These are phyloP conservation scores for Talaromyces sp. DNA, from an alignment of 2,329 filamentous ascomycete genomes.

Conservation along the genomic window DNA sequence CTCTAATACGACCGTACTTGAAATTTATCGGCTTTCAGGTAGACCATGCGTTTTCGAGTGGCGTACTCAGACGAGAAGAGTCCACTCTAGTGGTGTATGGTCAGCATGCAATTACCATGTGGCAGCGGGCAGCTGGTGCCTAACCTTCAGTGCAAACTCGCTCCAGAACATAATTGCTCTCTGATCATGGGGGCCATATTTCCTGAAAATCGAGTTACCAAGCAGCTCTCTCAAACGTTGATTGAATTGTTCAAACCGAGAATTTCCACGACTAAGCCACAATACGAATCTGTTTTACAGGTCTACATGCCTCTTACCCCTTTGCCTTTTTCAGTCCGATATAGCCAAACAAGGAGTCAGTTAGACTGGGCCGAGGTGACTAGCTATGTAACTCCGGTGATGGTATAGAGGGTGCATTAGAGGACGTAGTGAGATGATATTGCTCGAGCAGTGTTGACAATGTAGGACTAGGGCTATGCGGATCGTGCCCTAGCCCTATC, in stretches of 20 bases:
- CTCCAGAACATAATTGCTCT: background rate
- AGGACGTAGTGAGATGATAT: background rate
- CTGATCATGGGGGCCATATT: background rate
- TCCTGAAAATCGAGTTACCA: background rate
- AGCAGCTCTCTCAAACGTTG: background rate
- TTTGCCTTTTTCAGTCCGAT: background rate
- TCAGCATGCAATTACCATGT: background rate
- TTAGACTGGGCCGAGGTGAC: too few species aligned
- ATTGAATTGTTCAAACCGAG: background rate
- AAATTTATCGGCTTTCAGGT: background rate
- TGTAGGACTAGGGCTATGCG: background rate
- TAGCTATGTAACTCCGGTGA: too few species aligned
- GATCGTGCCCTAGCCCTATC: background rate
- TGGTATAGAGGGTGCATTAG: too few species aligned
- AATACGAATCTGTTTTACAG: background rate
- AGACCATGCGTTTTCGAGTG: background rate
- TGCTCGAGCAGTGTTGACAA: background rate
- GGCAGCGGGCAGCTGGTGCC: background rate
- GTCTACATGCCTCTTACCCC: background rate
- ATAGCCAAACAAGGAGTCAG: background rate
- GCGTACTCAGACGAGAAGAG: background rate
- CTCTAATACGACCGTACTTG: background rate
- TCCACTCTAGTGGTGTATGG: background rate
- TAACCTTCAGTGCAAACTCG: background rate
- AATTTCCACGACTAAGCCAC: background rate